Conservation (phyloP, 371 early-diverging fungal genomes). For the Apophysomyces variabilis region DNA sequence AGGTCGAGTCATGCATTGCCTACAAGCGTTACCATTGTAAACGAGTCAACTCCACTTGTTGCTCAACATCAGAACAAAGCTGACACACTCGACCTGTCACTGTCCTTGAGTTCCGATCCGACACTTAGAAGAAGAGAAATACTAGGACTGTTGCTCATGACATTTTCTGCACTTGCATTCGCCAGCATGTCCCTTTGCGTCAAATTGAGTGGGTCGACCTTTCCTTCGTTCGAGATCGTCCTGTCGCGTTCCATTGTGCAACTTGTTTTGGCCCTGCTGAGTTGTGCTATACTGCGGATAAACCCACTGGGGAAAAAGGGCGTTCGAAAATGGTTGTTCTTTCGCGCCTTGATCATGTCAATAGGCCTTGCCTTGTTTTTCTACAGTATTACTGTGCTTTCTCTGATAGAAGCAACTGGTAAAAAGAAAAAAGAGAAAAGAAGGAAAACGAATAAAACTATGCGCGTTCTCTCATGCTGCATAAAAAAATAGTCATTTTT, state of each 20-base stretch:
- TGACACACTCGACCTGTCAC: conserved; percentile 12
- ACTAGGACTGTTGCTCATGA: conserved; percentile 49
- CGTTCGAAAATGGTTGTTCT: conserved; percentile 58
- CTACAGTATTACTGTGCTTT: conserved; percentile 68
- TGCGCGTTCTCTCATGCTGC: background rate
- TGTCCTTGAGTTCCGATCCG: conserved; percentile 24
- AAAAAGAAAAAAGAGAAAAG: conserved; percentile 1
- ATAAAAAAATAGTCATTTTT: conserved; percentile 56
- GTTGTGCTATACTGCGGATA: conserved; percentile 52
- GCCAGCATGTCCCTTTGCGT: conserved; percentile 75
- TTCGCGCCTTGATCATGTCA: conserved; percentile 69
- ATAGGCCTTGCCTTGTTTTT: conserved; percentile 76
- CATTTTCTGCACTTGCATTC: conserved; percentile 74
- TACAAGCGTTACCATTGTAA: conserved; percentile 28
- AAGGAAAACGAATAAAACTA: too few relatives aligned
- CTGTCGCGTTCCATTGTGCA: conserved; percentile 74
- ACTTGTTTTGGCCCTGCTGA: conserved; percentile 52
- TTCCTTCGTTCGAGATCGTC: conserved; percentile 73
- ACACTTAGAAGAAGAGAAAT: conserved; percentile 23
- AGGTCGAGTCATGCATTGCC: conserved; percentile 14
- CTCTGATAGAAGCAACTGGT: conserved; percentile 78
- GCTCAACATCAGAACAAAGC: conserved; percentile 12
- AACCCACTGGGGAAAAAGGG: conserved; percentile 60
- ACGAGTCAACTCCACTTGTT: conserved; percentile 32
- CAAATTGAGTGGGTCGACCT: conserved; percentile 57